phyloP scores from a whole-genome alignment of 2,329 filamentous ascomycete species.

The Aspergillus melleus region DNA sequence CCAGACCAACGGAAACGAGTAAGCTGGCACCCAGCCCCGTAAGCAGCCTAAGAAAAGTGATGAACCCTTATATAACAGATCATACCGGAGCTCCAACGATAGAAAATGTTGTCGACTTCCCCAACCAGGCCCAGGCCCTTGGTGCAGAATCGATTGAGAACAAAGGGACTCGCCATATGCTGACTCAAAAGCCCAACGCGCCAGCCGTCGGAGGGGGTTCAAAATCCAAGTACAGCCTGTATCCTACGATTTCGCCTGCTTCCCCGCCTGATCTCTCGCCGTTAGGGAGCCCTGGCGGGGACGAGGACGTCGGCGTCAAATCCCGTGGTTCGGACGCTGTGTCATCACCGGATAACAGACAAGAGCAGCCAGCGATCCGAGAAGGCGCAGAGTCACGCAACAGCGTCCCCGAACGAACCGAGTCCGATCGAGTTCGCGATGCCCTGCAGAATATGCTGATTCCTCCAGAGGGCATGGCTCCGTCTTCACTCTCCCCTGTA shows the following conservation, averaged over 20 bases:
- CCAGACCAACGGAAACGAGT: conserved; percentile 32
- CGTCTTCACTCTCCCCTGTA: conserved; percentile 27
- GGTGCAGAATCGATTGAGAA: conserved; percentile 17
- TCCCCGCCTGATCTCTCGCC: conserved; percentile 32
- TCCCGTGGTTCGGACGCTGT: conserved; percentile 21
- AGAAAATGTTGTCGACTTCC: conserved; percentile 23
- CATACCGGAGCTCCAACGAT: conserved; percentile 19
- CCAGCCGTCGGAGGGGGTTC: conserved; percentile 23
- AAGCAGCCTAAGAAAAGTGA: conserved; percentile 80
- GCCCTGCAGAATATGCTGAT: conserved; percentile 8
- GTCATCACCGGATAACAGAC: conserved; percentile 15
- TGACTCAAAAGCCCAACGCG: conserved; percentile 26
- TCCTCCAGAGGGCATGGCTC: conserved; percentile 13
- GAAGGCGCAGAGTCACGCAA: conserved; percentile 9
- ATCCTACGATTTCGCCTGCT: conserved; percentile 24
- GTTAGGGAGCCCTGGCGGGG: conserved; percentile 37
- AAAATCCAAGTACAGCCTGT: conserved; percentile 29
- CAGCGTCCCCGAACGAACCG: conserved; percentile 9
- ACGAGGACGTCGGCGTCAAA: conserved; percentile 28
- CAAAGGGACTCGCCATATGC: conserved; percentile 18
- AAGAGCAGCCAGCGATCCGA: conserved; percentile 4
- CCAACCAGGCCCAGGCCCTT: conserved; percentile 22
- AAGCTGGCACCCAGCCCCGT: conserved; percentile 59
- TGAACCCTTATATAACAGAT: conserved; percentile 73
- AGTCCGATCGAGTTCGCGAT: conserved; percentile 6